Percentiles rank a stretch among this genome's conserved stretches.
Evolutionary conservation across 371 early-diverging fungal genomes (phyloP).

Genomic region (Mucor circinelloides): DNA sequence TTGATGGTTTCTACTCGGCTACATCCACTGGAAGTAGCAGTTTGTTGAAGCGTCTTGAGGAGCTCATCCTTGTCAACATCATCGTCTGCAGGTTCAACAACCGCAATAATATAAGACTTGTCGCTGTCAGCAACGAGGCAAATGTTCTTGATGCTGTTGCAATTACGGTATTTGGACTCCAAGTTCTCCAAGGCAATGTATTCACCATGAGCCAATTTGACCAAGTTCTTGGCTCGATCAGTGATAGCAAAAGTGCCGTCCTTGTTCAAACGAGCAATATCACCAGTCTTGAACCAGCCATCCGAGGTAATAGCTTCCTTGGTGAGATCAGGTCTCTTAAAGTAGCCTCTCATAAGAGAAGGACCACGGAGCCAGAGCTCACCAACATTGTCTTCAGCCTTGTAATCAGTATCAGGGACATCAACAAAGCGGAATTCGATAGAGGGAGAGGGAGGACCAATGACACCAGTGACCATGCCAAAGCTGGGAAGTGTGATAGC

Average conservation of each 20-base stretch:
- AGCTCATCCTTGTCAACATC: conserved; percentile 46
- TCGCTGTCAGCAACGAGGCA: conserved; percentile 81
- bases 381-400: conserved; percentile 63
- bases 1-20: conserved; percentile 53
- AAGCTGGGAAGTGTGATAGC: conserved; percentile 51
- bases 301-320: conserved; percentile 76
- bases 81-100: conserved; percentile 64
- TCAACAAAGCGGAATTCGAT: conserved; percentile 84
- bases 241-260: conserved; percentile 74
- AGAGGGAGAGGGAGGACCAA: conserved; percentile 78
- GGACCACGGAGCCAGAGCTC: conserved; percentile 94
- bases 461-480: conserved; percentile 55
- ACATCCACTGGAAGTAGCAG: conserved; percentile 46
- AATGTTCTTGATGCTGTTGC: conserved; percentile 71
- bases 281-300: conserved; percentile 97
- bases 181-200: conserved; percentile 95
- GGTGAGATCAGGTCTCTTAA: conserved; percentile 81
- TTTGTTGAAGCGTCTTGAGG: conserved; percentile 46
- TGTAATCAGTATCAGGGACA: conserved; percentile 80
- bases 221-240: conserved; percentile 87
- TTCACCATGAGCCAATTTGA: conserved; percentile 92
- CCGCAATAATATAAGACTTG: conserved; percentile 62
- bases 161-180: conserved; percentile 83
- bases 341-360: conserved; percentile 88
- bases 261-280: conserved; percentile 81